Base-by-base conservation (phyloP, 2,329 filamentous ascomycete genomes). In the Neocucurbitaria cava region DNA sequence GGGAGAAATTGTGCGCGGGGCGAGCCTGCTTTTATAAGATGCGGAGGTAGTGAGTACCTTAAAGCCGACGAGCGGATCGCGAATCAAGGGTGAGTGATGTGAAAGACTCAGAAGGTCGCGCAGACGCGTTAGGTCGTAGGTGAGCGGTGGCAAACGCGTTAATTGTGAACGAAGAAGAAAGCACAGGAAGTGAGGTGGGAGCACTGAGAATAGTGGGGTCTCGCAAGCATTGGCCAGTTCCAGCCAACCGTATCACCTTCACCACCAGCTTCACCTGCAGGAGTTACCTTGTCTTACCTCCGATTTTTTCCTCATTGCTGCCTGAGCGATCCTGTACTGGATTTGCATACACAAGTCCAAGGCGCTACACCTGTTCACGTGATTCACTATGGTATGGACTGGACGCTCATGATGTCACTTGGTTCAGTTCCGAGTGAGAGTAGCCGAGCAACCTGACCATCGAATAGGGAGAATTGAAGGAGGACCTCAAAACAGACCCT, bases 401-500 rank as follows among this genome's bases (percentile, higher is more conserved):
- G 18, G 2, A 21, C 17, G 60, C 26, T 47, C 54, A 63, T 69
- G 62, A 69, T 70, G 64, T 71, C 66, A 69, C 61, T 39, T 46
- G 8, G 24, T 28, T 46, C 18, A 17, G 42, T 11, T 11, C 17
- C 45, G 38, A 43, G 41, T 49, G 15, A 57, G 35, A 42, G 36
- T n/a, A 23, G 30, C 44, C 56, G 66, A 45, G 66, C 46, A 40
- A 43, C n/a, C n/a, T n/a, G n/a, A n/a, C n/a, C n/a, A n/a, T 21
- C 18, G 17, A 9, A 5, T 23, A 59, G 59, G 83, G 80, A 74
- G 76, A 52, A n/a, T 75, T 88, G 13, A 87, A 91, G 66, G 83
- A 90, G 69, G 91, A 93, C 73, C 76, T 96, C 31, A 85, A 85
- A 54, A 84, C 85, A 31, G 85, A 90, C 68, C 91, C 91, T 58